Percentiles rank a stretch among this genome's conserved stretches.
Evolutionary conservation across 2,329 filamentous ascomycete species (phyloP).

Genomic region (Pseudopyrenochaeta lycopersici): DNA sequence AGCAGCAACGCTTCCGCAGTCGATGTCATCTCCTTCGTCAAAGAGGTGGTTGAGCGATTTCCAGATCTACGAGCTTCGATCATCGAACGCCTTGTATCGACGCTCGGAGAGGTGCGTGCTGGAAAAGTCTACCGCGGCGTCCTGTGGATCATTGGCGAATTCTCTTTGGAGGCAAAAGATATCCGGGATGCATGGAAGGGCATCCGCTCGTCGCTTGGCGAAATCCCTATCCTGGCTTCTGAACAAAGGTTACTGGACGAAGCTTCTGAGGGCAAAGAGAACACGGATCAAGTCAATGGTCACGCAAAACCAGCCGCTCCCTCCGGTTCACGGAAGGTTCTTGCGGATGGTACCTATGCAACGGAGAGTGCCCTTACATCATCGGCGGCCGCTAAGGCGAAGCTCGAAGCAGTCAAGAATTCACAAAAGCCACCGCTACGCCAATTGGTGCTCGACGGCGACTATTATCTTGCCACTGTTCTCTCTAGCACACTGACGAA

Average conservation of each 20-base stretch:
- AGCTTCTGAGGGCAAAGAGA: constrained; percentile 67
- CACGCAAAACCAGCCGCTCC: constrained; percentile 78
- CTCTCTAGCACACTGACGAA: constrained; percentile 97
- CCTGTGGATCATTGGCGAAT: constrained; percentile 97
- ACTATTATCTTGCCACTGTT: constrained; percentile 95
- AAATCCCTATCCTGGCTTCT: constrained; percentile 95
- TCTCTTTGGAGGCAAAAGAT: constrained; percentile 90
- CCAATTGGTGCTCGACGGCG: constrained; percentile 90
- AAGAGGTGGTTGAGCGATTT: constrained; percentile 98
- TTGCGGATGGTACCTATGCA: constrained; percentile 96
- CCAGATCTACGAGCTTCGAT: constrained; percentile 88
- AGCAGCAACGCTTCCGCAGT: constrained; percentile 97
- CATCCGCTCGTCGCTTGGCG: constrained; percentile 90
- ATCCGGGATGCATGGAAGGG: constrained; percentile 97
- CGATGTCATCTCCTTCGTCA: constrained; percentile 98
- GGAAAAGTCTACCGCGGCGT: constrained; percentile 98
- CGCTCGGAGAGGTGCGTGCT: constrained; percentile 89
- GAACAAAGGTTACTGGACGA: constrained; percentile 93
- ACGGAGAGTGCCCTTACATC: constrained; percentile 96
- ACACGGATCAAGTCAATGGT: constrained; percentile 78
- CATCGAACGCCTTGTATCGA: constrained; percentile 86
- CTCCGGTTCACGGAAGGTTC: constrained; percentile 86
- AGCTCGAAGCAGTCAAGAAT: constrained; percentile 94
- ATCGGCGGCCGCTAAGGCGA: constrained; percentile 86
- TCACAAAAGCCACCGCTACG: constrained; percentile 95